Evolutionary conservation across 768 basidiomycete species (phyloP), one percentile per base, ranked within the genome.

Genomic region (Russula compacta): DNA sequence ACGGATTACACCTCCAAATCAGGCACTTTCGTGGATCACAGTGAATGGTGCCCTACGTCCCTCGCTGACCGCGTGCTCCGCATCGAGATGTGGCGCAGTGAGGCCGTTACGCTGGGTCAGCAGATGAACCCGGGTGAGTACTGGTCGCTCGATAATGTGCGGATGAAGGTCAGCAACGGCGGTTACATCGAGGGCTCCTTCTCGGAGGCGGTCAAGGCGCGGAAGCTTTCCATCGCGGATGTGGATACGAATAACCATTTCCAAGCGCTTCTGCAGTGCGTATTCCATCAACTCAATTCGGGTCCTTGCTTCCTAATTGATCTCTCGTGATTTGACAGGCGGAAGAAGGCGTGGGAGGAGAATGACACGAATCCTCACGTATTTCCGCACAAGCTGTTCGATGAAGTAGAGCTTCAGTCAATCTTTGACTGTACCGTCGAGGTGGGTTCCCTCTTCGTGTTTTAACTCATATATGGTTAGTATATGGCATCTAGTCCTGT

Each of bases 121-220:
- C 44, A 29, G 14, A 66, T 66, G 66, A 58, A 59, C n/a, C 60
- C 66, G 40, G 66, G 66, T 64, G 66, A 66, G 12, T 61, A 58
- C 38, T 66, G 64, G 63, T 56, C 57, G 8, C 51, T 66, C 15
- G 55, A 64, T 24, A 66, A 66, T 29, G 66, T 65, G 19, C 56
- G 66, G 15, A 58, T 66, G 60, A 65, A 62, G 36, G 14, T 59
- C 32, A 53, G 55, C 40, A 44, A 11, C 12, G 29, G 19, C 5
- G 66, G 66, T 9, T 59, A 58, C 36, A 39, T 65, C 29, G 59
- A 66, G 42, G 66, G 64, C 4, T 59, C 60, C 11, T 62, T 66
- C 46, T 58, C 56, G 3, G 64, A 66, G 47, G 60, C 49, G 7
- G 35, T 3, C 14, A 65, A 66, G 21, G 66, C 66, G 5, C 39